Conservation (phyloP, 768 basidiomycete species). For the Tephrocybe rancida region DNA sequence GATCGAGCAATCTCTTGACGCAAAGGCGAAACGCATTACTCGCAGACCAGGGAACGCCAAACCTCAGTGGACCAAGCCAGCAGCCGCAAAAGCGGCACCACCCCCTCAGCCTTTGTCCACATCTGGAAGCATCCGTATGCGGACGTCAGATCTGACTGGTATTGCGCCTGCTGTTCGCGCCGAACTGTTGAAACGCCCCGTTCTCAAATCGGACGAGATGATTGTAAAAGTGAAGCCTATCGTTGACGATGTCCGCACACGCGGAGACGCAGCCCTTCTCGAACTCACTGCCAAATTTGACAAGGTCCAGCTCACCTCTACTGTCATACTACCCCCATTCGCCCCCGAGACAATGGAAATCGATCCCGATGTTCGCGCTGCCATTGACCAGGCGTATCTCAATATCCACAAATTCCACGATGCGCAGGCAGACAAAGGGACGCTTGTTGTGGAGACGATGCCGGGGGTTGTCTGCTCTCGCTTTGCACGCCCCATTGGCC, state of each 20-base stretch:
- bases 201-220: slow-evolving; percentile 87
- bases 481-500: slow-evolving; percentile 92
- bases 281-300: slow-evolving; percentile 95
- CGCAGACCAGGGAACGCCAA: slow-evolving; percentile 93
- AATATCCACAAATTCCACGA: slow-evolving; percentile 93
- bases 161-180: slow-evolving; percentile 55
- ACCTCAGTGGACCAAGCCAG: slow-evolving; percentile 62
- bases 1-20: slow-evolving; percentile 81
- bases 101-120: slow-evolving; percentile 9
- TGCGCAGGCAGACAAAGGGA: slow-evolving; percentile 74
- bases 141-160: slow-evolving; percentile 60
- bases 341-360: slow-evolving; percentile 62
- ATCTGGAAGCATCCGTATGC: slow-evolving; percentile 72
- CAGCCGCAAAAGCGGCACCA: slow-evolving; percentile 15
- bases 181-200: slow-evolving; percentile 82
- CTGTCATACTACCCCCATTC: slow-evolving; percentile 82
- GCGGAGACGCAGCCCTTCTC: slow-evolving; percentile 86
- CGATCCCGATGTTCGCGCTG: slow-evolving; percentile 63
- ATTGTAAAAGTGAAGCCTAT: slow-evolving; percentile 94
- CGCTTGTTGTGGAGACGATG: slow-evolving; percentile 92
- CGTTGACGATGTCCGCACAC: slow-evolving; percentile 79
- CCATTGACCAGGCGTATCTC: slow-evolving; percentile 88
- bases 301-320: slow-evolving; percentile 68
- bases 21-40: slow-evolving; percentile 84
- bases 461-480: slow-evolving; percentile 96